phyloP scores from a whole-genome alignment of 208 protist species.

The Wallacemonas sp. region DNA sequence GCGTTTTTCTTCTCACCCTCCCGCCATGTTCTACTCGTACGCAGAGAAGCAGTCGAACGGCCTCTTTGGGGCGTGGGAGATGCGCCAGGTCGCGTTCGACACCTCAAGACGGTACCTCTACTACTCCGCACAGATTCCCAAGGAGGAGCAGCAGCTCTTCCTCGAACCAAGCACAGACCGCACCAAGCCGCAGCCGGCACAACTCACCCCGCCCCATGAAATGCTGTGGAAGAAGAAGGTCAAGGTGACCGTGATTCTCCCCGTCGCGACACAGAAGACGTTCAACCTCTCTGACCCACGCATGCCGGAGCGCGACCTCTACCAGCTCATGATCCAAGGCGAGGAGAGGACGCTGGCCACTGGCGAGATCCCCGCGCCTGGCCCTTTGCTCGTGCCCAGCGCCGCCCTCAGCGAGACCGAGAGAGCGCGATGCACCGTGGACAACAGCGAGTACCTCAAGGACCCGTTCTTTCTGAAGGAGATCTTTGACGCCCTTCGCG shows the following conservation, averaged over 20 bases:
- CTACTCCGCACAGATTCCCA: slow-evolving; percentile 41
- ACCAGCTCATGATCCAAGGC: slow-evolving; percentile 51
- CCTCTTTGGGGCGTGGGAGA: slow-evolving; percentile 50
- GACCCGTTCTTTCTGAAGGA: slow-evolving; percentile 64
- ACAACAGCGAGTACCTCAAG: slow-evolving; percentile 46
- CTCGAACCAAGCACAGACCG: not conserved
- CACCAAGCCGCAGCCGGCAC: not conserved
- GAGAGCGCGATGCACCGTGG: slow-evolving; percentile 14
- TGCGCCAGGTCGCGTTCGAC: slow-evolving; percentile 64
- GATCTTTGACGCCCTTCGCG: slow-evolving; percentile 54
- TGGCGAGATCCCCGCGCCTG: slow-evolving; percentile 41
- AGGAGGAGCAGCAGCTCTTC: not conserved
- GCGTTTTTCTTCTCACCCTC: not conserved
- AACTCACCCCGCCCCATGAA: not conserved
- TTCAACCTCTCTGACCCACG: slow-evolving; percentile 28
- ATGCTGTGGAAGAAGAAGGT: slow-evolving; percentile 49
- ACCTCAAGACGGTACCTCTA: slow-evolving; percentile 65
- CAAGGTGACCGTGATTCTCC: slow-evolving; percentile 41
- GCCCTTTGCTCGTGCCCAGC: slow-evolving; percentile 51
- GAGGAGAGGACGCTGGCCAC: slow-evolving; percentile 39
- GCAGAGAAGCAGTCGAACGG: slow-evolving; percentile 53
- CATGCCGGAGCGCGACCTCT: slow-evolving; percentile 55
- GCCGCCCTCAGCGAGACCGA: slow-evolving; percentile 17
- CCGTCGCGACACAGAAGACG: slow-evolving; percentile 24
- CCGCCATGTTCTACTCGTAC: slow-evolving; percentile 56